phyloP scores from a whole-genome alignment of 805 yeast genomes.

The Saccharomycopsis babjevae region DNA sequence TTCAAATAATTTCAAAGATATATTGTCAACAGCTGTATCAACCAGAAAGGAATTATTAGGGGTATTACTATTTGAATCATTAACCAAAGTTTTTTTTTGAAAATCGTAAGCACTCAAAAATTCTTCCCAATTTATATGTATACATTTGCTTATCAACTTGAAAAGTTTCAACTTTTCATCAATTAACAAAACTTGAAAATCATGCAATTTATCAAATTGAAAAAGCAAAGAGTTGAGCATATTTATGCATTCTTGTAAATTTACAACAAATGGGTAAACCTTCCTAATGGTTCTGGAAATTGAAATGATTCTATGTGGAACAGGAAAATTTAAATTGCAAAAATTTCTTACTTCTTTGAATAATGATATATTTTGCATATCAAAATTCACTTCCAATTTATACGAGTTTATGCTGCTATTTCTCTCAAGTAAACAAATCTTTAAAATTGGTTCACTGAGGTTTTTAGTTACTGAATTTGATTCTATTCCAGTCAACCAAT shows the following conservation, averaged over 20 bases:
- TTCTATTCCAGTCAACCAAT: constrained; percentile 37
- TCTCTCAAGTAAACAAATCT: constrained; percentile 24
- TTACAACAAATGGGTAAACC: constrained; percentile 47
- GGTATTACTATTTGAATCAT: neutral
- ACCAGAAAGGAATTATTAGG: constrained; percentile 18
- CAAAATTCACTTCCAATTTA: constrained; percentile 32
- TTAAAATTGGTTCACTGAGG: constrained; percentile 31
- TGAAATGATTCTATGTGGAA: constrained; percentile 44
- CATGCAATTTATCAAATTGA: constrained; percentile 29
- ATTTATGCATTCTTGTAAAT: constrained; percentile 41
- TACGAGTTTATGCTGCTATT: constrained; percentile 18
- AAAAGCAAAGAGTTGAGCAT: constrained; percentile 28
- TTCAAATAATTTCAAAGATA: constrained; percentile 24
- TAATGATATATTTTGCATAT: constrained; percentile 31
- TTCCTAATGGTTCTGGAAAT: constrained; percentile 40
- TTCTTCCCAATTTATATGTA: constrained; percentile 42
- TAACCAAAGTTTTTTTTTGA: constrained; percentile 20
- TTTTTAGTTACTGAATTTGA: constrained; percentile 12
- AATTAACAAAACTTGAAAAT: constrained; percentile 33
- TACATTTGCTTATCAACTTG: constrained; percentile 26
- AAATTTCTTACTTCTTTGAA: constrained; percentile 48
- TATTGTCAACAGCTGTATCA: constrained; percentile 24
- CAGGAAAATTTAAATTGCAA: constrained; percentile 37
- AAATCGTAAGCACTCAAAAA: constrained; percentile 41
- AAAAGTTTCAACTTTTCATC: constrained; percentile 28